These are phyloP conservation scores for Elongisporangium anandrum DNA, from an alignment of 352 stramenopile species.

Conservation along the genomic window DNA sequence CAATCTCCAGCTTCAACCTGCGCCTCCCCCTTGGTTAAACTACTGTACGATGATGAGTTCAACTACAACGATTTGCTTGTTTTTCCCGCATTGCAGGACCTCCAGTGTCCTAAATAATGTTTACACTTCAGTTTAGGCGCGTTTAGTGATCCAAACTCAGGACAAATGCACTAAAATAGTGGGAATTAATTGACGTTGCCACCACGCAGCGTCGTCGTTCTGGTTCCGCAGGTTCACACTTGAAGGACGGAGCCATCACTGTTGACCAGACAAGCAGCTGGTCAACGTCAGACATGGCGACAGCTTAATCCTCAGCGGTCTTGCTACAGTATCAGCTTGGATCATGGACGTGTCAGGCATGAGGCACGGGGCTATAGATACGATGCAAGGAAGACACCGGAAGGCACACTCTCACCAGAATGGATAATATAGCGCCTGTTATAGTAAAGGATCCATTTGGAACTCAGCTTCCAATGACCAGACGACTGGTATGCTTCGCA, in stretches of 20 bases:
- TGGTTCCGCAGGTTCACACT: neutral
- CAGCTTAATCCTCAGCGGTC: too few species aligned
- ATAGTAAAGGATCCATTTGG: too few species aligned
- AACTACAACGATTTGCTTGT: neutral
- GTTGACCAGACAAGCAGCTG: neutral
- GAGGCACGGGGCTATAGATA: neutral
- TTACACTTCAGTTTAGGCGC: neutral
- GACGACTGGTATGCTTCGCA: neutral
- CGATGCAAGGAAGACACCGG: neutral
- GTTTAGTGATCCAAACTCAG: neutral
- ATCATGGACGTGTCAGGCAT: too few species aligned
- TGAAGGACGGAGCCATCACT: neutral
- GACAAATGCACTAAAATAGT: neutral
- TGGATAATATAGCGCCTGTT: too few species aligned
- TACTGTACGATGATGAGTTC: neutral
- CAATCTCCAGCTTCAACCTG: neutral
- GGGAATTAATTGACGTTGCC: too few species aligned
- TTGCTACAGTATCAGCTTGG: neutral
- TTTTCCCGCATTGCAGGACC: too few species aligned
- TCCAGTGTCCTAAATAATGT: neutral
- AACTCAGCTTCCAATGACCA: too few species aligned
- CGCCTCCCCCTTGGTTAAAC: neutral
- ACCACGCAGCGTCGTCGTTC: too few species aligned
- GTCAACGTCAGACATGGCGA: too few species aligned
- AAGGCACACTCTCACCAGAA: too few species aligned